Evolutionary conservation across 1,284 basidiomycete species (phyloP).

Genomic region (Cutaneotrichosporon dermatis): DNA sequence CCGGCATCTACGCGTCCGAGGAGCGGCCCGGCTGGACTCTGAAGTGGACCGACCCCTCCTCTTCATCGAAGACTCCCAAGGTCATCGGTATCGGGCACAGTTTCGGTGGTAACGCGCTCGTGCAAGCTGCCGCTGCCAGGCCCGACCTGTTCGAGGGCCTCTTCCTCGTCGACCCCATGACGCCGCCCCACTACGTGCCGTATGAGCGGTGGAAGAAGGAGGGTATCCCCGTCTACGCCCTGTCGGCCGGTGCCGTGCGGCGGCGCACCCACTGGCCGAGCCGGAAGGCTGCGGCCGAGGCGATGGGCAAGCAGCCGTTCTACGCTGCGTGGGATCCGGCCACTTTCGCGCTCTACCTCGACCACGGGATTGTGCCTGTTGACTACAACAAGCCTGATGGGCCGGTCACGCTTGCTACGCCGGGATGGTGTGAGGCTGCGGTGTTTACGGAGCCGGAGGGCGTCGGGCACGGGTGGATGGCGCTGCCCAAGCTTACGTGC

Average conservation of each 20-base stretch:
- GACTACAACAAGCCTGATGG: conserved; percentile 12
- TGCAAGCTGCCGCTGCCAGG: conserved; percentile 59
- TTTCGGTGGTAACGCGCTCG: conserved; percentile 66
- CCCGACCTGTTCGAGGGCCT: conserved; percentile 69
- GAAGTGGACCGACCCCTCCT: conserved; percentile 39
- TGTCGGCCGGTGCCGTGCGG: conserved; percentile 54
- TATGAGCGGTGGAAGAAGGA: neutral
- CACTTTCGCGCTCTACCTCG: conserved; percentile 63
- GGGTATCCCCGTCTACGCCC: neutral
- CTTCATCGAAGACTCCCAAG: neutral
- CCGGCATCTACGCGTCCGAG: conserved; percentile 2
- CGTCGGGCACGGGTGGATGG: conserved; percentile 34
- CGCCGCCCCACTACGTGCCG: conserved; percentile 10
- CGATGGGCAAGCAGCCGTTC: conserved; percentile 53
- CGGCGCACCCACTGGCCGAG: conserved; percentile 11
- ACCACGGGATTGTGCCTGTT: conserved; percentile 58
- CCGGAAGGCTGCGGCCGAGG: conserved; percentile 25
- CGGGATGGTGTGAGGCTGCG: conserved; percentile 32
- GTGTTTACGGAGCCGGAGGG: conserved; percentile 33
- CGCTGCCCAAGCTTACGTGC: conserved; percentile 26
- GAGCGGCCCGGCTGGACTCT: conserved; percentile 32
- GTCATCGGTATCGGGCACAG: conserved; percentile 72
- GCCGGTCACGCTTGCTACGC: conserved; percentile 31
- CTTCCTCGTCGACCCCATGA: conserved; percentile 69
- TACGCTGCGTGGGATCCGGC: conserved; percentile 53